Evolutionary conservation across 2,329 filamentous ascomycete genomes (phyloP).

Genomic region (Pseudogymnoascus sp.): DNA sequence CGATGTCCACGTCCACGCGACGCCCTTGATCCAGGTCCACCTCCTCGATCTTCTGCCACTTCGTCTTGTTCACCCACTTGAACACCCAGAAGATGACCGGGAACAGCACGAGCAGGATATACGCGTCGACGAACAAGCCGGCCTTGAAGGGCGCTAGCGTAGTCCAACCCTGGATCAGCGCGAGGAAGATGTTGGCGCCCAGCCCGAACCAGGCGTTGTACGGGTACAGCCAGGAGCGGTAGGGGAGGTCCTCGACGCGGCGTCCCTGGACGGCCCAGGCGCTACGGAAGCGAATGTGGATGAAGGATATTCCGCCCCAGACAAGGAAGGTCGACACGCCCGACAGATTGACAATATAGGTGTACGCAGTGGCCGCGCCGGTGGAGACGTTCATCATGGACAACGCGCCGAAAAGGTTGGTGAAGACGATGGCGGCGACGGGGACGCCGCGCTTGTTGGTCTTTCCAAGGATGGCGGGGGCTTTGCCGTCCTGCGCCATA

Average conservation of each 20-base stretch:
- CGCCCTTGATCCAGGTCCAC: conserved; percentile 52
- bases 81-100: conserved; percentile 48
- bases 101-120: conserved; percentile 55
- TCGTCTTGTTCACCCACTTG: conserved; percentile 49
- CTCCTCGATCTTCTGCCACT: conserved; percentile 41
- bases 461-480: conserved; percentile 60
- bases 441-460: conserved; percentile 58
- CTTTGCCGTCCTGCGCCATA: conserved; percentile 68
- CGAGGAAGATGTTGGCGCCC: conserved; percentile 50
- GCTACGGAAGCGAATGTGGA: conserved; percentile 63
- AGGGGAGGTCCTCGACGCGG: conserved; percentile 46
- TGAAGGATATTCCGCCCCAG: conserved; percentile 64
- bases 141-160: conserved; percentile 51
- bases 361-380: conserved; percentile 57
- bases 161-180: conserved; percentile 55
- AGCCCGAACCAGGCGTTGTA: conserved; percentile 55
- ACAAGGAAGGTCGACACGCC: conserved; percentile 67
- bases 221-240: conserved; percentile 47
- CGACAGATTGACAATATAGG: conserved; percentile 62
- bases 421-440: conserved; percentile 55
- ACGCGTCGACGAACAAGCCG: conserved; percentile 55
- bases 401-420: conserved; percentile 64
- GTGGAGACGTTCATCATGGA: conserved; percentile 69
- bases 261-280: conserved; percentile 56
- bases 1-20: conserved; percentile 47